Conservation (phyloP, 2,329 filamentous ascomycete genomes). For the Elsinoe batatas region DNA sequence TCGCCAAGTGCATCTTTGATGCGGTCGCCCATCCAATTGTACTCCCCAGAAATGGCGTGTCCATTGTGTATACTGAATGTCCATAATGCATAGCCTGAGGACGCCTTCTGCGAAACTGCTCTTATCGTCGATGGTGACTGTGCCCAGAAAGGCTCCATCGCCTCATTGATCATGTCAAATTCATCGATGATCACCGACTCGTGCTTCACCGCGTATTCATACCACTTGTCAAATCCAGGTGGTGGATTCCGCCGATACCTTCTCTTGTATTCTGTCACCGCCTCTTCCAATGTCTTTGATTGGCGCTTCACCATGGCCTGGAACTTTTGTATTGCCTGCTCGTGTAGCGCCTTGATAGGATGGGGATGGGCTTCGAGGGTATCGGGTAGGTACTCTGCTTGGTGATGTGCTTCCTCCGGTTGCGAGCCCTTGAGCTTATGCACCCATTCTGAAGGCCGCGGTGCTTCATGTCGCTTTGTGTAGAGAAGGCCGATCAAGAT, state of each 20-base stretch:
- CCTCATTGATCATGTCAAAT: constrained; percentile 50
- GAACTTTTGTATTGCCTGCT: constrained; percentile 1
- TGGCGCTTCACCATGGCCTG: constrained; percentile 4
- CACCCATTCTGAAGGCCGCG: not conserved
- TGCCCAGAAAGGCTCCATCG: constrained; percentile 47
- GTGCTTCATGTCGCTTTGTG: not conserved
- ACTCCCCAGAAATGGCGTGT: not conserved
- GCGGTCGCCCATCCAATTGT: constrained; percentile 11
- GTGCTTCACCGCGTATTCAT: constrained; percentile 43
- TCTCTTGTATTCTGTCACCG: constrained; percentile 41
- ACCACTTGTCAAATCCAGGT: constrained; percentile 52
- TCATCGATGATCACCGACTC: constrained; percentile 49
- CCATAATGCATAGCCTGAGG: not conserved
- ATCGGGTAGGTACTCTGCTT: not conserved
- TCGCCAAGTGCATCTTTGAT: not conserved
- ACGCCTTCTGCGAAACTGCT: not conserved
- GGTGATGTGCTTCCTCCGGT: not conserved
- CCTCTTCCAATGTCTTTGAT: constrained; percentile 25
- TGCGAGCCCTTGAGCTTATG: constrained; percentile 1
- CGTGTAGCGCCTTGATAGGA: constrained; percentile 6
- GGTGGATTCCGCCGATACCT: constrained; percentile 48
- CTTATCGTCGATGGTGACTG: constrained; percentile 40
- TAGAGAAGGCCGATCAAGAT: not conserved
- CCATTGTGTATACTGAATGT: constrained; percentile 7
- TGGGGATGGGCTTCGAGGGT: not conserved